phyloP scores from a whole-genome alignment of 148 eudicot species.

The Cornus kousa region DNA sequence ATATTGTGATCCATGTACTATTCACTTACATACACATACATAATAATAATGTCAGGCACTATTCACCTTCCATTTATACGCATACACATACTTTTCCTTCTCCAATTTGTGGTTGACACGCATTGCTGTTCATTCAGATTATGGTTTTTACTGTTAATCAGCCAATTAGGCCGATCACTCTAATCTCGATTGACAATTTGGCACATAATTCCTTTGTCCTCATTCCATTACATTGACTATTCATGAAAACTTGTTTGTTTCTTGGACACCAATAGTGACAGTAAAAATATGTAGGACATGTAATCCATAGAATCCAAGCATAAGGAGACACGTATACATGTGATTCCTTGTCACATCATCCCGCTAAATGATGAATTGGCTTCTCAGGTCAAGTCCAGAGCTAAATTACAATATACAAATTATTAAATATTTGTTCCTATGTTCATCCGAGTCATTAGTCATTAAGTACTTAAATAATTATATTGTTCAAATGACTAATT shows the following conservation, averaged over 20 bases:
- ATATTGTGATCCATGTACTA: background rate
- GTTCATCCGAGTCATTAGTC: background rate
- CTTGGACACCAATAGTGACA: background rate
- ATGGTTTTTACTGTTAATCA: background rate
- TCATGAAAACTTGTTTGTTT: background rate
- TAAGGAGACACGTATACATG: no score
- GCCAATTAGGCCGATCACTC: background rate
- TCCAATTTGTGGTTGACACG: no score
- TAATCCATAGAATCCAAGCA: no score
- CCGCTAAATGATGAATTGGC: no score
- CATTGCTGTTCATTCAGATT: no score
- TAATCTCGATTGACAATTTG: background rate
- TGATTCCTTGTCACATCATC: no score
- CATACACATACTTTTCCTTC: no score
- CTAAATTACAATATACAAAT: background rate
- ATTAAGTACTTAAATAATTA: no score
- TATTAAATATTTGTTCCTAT: background rate
- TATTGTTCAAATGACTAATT: background rate
- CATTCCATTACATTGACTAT: background rate
- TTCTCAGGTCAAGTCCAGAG: background rate
- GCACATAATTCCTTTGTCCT: background rate
- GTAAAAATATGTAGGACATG: no score
- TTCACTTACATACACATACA: no score
- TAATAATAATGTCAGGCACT: no score
- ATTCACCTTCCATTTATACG: no score